Percentiles rank a stretch among this genome's conserved stretches.
These are phyloP conservation scores for Teunomyces pallodes DNA, from an alignment of 805 yeast species.

Conservation along the genomic window DNA sequence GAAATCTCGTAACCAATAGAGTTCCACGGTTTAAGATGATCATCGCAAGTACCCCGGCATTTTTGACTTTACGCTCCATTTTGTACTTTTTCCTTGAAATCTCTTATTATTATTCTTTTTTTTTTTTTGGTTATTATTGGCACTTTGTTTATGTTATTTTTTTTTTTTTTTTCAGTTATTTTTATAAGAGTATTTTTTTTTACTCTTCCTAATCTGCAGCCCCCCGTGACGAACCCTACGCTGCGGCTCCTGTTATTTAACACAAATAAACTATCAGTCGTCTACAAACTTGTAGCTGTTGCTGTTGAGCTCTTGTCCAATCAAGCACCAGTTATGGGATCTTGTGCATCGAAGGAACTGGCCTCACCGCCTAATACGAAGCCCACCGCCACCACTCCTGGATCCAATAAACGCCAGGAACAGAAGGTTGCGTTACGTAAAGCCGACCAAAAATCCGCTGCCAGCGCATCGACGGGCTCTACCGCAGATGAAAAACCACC, in stretches of 20 bases:
- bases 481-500: constrained; percentile 6
- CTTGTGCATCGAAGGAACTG: constrained; percentile 14
- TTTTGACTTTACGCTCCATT: too few species aligned
- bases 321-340: constrained; percentile 8
- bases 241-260: neutral
- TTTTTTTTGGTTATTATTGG: neutral
- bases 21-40: too few species aligned
- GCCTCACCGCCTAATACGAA: neutral
- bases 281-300: neutral
- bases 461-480: constrained; percentile 9
- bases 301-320: neutral
- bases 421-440: constrained; percentile 13
- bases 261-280: neutral
- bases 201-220: neutral
- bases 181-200: neutral
- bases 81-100: too few species aligned
- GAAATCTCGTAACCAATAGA: too few species aligned
- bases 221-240: constrained; percentile 2
- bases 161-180: neutral
- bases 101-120: neutral
- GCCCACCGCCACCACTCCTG: constrained; percentile 3
- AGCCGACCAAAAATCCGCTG: constrained; percentile 6
- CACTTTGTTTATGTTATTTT: neutral
- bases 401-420: constrained; percentile 12
- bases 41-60: too few species aligned